Conservation (phyloP, 768 basidiomycete species). For the Boletus barrowsii region DNA sequence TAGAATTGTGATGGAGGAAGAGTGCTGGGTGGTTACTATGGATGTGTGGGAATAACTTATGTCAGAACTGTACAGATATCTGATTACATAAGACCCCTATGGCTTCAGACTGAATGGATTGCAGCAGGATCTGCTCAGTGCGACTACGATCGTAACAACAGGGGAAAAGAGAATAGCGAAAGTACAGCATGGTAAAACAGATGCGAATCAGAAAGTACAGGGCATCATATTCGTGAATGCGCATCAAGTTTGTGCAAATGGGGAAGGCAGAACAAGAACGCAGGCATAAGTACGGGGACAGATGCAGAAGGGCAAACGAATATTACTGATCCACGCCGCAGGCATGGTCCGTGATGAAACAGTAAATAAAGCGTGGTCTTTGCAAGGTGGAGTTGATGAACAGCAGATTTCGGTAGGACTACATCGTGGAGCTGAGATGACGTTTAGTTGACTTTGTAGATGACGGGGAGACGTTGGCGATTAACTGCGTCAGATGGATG, state of each 20-base stretch:
- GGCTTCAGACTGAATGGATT: background rate
- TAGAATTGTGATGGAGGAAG: constrained; percentile 3
- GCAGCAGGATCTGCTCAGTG: background rate
- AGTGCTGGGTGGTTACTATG: background rate
- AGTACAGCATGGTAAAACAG: constrained; percentile 6
- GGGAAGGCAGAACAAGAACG: constrained; percentile 22
- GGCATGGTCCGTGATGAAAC: constrained; percentile 31
- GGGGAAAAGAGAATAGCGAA: background rate
- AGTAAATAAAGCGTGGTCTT: constrained; percentile 16
- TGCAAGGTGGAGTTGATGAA: constrained; percentile 18
- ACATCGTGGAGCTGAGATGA: constrained; percentile 30
- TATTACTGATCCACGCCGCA: constrained; percentile 27
- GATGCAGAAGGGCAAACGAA: constrained; percentile 13
- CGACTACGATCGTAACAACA: constrained; percentile 2
- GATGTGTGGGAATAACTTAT: constrained; percentile 27
- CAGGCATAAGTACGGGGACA: constrained; percentile 17
- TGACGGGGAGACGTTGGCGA: constrained; percentile 19
- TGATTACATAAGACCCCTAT: constrained; percentile 3
- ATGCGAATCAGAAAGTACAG: constrained; percentile 11
- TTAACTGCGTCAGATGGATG: constrained; percentile 29
- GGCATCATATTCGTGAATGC: constrained; percentile 16
- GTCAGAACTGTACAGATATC: constrained; percentile 33
- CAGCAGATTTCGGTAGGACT: constrained; percentile 24
- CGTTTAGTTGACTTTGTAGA: constrained; percentile 19
- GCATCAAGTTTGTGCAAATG: constrained; percentile 21